These are phyloP conservation scores for Ceratobasidium sp. DNA, from an alignment of 1,284 basidiomycete species.

Conservation along the genomic window DNA sequence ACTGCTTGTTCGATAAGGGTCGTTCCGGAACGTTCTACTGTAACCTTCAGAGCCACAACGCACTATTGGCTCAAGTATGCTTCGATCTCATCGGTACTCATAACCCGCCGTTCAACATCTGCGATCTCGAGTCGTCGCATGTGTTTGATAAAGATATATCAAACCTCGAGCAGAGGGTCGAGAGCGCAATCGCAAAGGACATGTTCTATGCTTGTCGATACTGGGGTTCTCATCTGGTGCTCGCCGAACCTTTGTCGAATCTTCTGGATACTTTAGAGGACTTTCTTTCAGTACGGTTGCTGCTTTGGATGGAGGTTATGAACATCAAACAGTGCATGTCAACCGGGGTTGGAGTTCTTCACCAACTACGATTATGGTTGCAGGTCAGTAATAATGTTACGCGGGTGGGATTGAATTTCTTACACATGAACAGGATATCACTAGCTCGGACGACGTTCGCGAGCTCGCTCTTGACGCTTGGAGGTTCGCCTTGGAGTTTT, in stretches of 20 bases:
- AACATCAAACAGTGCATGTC: neutral
- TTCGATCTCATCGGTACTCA: neutral
- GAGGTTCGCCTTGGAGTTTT: neutral
- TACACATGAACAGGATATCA: neutral
- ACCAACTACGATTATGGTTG: neutral
- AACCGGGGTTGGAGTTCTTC: neutral
- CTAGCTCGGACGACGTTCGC: neutral
- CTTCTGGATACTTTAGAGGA: neutral
- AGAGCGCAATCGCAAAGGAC: neutral
- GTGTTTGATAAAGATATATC: neutral
- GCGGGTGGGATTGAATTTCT: neutral
- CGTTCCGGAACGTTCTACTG: neutral
- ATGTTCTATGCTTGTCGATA: slow-evolving; percentile 9
- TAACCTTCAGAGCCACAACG: neutral
- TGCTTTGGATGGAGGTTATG: slow-evolving; percentile 24
- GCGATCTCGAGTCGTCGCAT: neutral
- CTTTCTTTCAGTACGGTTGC: neutral
- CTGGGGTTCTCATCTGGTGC: neutral
- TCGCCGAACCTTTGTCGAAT: neutral
- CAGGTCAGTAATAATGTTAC: neutral
- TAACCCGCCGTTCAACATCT: neutral
- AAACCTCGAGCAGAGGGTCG: neutral
- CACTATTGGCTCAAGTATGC: neutral
- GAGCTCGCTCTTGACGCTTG: neutral
- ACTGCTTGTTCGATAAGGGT: neutral